phyloP scores from a whole-genome alignment of 2,329 filamentous ascomycete genomes.

The Exophiala oligosperma region DNA sequence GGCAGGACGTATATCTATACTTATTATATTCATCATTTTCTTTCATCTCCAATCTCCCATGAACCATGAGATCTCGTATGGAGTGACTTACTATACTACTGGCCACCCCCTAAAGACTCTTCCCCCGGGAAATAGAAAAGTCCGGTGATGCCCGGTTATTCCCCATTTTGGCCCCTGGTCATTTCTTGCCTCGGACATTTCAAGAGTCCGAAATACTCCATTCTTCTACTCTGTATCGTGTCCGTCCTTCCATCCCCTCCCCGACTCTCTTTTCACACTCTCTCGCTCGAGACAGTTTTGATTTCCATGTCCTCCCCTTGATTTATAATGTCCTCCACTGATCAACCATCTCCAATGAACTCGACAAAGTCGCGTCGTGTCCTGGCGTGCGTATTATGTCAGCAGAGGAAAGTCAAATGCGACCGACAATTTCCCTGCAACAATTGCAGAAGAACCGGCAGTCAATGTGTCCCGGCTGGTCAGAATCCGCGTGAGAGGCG shows the following conservation, averaged over 20 bases:
- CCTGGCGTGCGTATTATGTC: conserved; percentile 67
- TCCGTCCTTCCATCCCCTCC: not conserved
- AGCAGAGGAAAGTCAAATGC: conserved; percentile 74
- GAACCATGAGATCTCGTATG: too few relatives aligned
- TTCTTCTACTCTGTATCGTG: not conserved
- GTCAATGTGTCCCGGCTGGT: conserved; percentile 53
- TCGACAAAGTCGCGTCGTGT: conserved; percentile 38
- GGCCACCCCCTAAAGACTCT: too few relatives aligned
- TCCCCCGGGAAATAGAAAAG: too few relatives aligned
- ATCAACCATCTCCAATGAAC: too few relatives aligned
- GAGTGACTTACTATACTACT: too few relatives aligned
- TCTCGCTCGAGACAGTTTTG: too few relatives aligned
- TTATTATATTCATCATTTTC: too few relatives aligned
- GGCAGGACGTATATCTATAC: not conserved
- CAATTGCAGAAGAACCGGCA: conserved; percentile 64
- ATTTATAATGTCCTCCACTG: too few relatives aligned
- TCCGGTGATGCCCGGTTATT: not conserved
- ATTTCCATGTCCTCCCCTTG: not conserved
- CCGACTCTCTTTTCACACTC: not conserved
- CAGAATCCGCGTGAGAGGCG: conserved; percentile 56
- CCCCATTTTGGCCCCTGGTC: not conserved
- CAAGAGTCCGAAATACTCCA: not conserved
- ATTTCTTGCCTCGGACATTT: not conserved
- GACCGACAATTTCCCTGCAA: conserved; percentile 71
- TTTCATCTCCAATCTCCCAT: too few relatives aligned